Conservation (phyloP, 257 asterid species). For the Gardenia jasminoides region DNA sequence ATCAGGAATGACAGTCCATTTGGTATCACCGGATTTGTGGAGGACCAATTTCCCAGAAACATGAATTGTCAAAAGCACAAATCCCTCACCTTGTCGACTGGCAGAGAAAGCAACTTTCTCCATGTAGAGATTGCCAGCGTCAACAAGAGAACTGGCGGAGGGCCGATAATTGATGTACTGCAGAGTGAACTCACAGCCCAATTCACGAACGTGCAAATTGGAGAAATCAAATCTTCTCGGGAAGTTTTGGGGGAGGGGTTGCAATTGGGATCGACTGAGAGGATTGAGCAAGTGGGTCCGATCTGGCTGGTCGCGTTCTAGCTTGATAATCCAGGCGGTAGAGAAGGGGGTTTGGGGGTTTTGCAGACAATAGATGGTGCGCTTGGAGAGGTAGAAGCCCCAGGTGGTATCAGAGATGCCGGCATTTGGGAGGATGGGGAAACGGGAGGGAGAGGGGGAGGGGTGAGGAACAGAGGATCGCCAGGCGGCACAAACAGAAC, state of each 20-base stretch:
- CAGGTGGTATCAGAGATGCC: slow-evolving; percentile 67
- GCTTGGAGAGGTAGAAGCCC: slow-evolving; percentile 73
- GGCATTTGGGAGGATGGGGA: slow-evolving; percentile 75
- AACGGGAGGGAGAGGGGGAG: slow-evolving; percentile 38
- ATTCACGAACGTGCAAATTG: slow-evolving; percentile 45
- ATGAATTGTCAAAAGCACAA: slow-evolving; percentile 64
- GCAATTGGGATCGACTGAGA: slow-evolving; percentile 46
- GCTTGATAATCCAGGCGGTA: slow-evolving; percentile 36
- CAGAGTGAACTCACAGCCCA: slow-evolving; percentile 64
- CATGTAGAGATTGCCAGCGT: slow-evolving; percentile 74
- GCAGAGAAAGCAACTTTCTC: slow-evolving; percentile 67
- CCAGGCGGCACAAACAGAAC: slow-evolving; percentile 81
- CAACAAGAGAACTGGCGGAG: slow-evolving; percentile 65
- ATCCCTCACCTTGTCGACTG: slow-evolving; percentile 26
- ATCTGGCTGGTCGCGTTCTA: slow-evolving; percentile 51
- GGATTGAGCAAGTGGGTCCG: slow-evolving; percentile 63
- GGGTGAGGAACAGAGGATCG: slow-evolving; percentile 50
- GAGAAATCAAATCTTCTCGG: slow-evolving; percentile 48
- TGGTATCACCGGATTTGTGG: slow-evolving; percentile 66
- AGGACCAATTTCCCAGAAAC: slow-evolving; percentile 71
- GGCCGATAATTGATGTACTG: slow-evolving; percentile 73
- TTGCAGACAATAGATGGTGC: slow-evolving; percentile 48
- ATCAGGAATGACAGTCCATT: slow-evolving; percentile 65
- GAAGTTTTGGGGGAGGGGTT: slow-evolving; percentile 51
- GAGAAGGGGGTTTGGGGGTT: slow-evolving; percentile 19